Base-by-base conservation (phyloP, 2,329 filamentous ascomycete genomes). In the Cadophora sp. region DNA sequence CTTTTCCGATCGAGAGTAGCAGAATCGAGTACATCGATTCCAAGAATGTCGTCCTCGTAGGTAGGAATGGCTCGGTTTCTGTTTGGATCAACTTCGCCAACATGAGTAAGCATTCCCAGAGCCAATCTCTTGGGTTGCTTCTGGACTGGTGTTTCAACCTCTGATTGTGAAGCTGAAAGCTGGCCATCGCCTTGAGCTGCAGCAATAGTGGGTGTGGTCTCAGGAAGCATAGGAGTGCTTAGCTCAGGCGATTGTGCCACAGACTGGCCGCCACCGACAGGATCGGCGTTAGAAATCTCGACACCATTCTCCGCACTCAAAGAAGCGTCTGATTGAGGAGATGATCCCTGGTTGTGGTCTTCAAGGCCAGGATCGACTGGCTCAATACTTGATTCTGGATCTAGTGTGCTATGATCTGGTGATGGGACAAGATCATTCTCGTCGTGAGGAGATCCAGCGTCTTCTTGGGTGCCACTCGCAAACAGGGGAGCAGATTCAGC, bases 61-160 rank as follows among this genome's bases (percentile, higher is more conserved):
- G 72, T 75, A 11, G 70, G 72, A 59, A 77, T 70, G 7, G 68
- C 67, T 14, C 74, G 71, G 53, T 72, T 61, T 58, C 71, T 62
- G 34, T 69, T 65, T 22, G 62, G 59, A 61, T 75, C 72, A 55
- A 77, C 69, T 12, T 37, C 62, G 14, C 73, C 53, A n/a, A 79
- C 43, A 1, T 76, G 67, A 24, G 73, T 77, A 26, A 77, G 56
- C 56, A 59, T 59, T 43, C 56, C 56, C 22, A 59, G 73, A 11
- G 73, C 75, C 27, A 80, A 70, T 62, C 79, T 72, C 68, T 77
- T 79, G 64, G 73, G 74, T 64, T 79, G 78, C 64, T 76, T 77
- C 24, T 60, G 66, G 55, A 74, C 66, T 64, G 50, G 16, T 48
- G 55, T 16, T 22, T 64, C n/a, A 14, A n/a, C 27, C 16, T 59